phyloP scores from a whole-genome alignment of 2,329 filamentous ascomycete species.

The Phaeosphaeriaceae sp. region DNA sequence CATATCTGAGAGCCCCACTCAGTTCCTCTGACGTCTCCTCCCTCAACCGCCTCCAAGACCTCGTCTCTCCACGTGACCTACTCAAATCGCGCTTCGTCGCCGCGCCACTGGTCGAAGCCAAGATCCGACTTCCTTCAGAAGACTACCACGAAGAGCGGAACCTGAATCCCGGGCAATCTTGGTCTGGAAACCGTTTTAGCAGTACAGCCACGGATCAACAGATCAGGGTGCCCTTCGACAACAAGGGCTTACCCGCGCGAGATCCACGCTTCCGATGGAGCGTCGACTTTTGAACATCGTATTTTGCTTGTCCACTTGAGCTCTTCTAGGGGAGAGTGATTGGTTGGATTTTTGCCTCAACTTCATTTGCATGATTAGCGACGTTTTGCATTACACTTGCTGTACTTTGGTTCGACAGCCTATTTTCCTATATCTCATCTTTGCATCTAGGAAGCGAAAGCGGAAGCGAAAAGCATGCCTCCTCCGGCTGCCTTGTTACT shows the following conservation, averaged over 20 bases:
- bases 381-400: slow-evolving; percentile 1
- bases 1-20: slow-evolving; percentile 35
- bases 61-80: slow-evolving; percentile 43
- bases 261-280: slow-evolving; percentile 51
- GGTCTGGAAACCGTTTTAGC: slow-evolving; percentile 27
- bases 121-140: slow-evolving; percentile 44
- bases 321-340: no score
- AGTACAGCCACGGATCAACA: slow-evolving; percentile 22
- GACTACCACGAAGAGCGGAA: slow-evolving; percentile 36
- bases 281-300: slow-evolving; percentile 49
- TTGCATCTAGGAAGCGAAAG: not conserved
- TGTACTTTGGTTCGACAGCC: not conserved
- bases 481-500: not conserved
- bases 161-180: slow-evolving; percentile 9
- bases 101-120: slow-evolving; percentile 46
- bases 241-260: slow-evolving; percentile 39
- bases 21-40: slow-evolving; percentile 46
- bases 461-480: not conserved
- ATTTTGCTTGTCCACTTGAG: no score
- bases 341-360: no score
- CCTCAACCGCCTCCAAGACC: slow-evolving; percentile 48
- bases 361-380: not conserved
- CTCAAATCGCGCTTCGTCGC: slow-evolving; percentile 47
- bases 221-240: slow-evolving; percentile 42
- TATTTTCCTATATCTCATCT: not conserved